phyloP scores from a whole-genome alignment of 306 rosid genomes.

The Quercus mongolica region DNA sequence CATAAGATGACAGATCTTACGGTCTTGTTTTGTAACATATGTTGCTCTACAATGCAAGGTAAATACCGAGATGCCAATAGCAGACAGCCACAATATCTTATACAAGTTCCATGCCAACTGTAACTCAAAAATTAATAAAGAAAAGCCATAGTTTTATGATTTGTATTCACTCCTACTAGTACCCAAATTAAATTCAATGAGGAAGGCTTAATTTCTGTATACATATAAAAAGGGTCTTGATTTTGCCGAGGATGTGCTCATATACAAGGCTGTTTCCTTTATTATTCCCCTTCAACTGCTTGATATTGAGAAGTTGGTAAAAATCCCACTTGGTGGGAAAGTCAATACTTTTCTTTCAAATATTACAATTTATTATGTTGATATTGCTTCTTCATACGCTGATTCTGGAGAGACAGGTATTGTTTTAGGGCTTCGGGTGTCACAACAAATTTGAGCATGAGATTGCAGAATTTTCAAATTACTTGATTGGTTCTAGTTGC shows the following conservation, averaged over 20 bases:
- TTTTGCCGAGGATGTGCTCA: conserved; percentile 62
- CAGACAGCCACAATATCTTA: no score
- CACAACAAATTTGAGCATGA: conserved; percentile 64
- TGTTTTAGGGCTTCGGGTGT: conserved; percentile 58
- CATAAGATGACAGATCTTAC: no score
- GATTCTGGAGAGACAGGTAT: conserved; percentile 57
- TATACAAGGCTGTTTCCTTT: conserved; percentile 53
- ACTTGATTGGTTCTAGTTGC: conserved; percentile 57
- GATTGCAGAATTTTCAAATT: conserved; percentile 51
- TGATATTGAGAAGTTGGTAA: conserved; percentile 43
- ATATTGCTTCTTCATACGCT: conserved; percentile 50
- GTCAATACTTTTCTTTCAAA: conserved; percentile 62
- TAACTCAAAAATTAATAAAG: no score
- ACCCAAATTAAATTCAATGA: conserved; percentile 28
- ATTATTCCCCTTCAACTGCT: conserved; percentile 60
- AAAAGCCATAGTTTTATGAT: conserved; percentile 13
- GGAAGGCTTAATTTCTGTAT: conserved; percentile 63
- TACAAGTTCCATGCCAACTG: no score
- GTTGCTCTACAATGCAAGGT: no score
- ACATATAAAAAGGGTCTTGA: conserved; percentile 68
- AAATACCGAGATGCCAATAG: no score
- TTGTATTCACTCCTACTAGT: conserved; percentile 33
- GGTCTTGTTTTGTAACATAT: no score
- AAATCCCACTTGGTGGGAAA: conserved; percentile 53
- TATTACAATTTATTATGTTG: conserved; percentile 42